Evolutionary conservation across 345 rosid species (phyloP).

Genomic region (Clausena lansium): DNA sequence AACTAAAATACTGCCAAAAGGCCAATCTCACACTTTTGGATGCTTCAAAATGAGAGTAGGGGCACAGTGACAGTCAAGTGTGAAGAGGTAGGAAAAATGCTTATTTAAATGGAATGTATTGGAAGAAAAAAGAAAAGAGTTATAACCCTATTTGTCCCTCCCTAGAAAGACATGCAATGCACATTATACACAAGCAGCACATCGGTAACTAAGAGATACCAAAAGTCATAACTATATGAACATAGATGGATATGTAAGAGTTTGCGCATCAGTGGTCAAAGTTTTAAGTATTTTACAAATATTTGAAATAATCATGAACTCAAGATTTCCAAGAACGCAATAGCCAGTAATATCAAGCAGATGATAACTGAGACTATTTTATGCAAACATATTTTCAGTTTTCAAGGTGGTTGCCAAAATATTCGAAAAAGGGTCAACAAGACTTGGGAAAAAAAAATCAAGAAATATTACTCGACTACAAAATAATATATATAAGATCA

Average conservation of each 20-base stretch:
- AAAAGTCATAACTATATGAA: background rate
- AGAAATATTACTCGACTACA: background rate
- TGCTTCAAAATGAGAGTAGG: background rate
- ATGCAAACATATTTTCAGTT: background rate
- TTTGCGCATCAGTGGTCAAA: background rate
- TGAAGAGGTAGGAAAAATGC: background rate
- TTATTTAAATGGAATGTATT: background rate
- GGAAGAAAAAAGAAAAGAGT: background rate
- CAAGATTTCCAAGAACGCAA: background rate
- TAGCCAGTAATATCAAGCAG: background rate
- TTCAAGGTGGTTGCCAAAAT: background rate
- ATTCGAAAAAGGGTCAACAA: background rate
- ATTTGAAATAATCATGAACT: background rate
- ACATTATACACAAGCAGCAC: background rate
- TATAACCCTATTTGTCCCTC: background rate
- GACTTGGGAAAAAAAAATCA: background rate
- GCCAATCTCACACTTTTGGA: background rate
- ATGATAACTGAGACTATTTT: background rate
- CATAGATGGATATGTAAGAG: background rate
- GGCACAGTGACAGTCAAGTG: background rate
- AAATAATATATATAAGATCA: background rate
- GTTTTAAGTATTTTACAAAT: background rate
- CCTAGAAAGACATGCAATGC: background rate
- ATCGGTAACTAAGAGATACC: background rate
- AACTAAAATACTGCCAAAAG: background rate